Evolutionary conservation across 176 grass and related monocot species (phyloP).

Genomic region (Urochloa ruziziensis): DNA sequence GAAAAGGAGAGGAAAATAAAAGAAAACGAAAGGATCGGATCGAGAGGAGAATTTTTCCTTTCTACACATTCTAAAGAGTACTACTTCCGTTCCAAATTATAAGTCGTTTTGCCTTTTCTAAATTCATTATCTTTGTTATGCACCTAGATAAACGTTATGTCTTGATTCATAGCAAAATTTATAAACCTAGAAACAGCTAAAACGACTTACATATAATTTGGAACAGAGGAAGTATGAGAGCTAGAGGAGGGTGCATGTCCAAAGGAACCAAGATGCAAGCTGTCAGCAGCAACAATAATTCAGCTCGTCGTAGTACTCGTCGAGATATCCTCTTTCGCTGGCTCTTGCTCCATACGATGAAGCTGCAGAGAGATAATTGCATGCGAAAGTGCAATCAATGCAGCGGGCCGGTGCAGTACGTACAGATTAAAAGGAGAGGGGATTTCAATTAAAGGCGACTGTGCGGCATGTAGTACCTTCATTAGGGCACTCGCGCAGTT

Average conservation of each 20-base stretch:
- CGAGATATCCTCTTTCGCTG: background rate
- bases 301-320: background rate
- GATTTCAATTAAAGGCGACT: background rate
- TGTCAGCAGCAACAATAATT: constrained; percentile 31
- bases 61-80: too few relatives aligned
- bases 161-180: too few relatives aligned
- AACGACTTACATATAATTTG: too few relatives aligned
- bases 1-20: background rate
- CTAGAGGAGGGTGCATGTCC: background rate
- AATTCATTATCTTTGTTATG: too few relatives aligned
- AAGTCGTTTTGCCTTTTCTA: too few relatives aligned
- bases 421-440: background rate
- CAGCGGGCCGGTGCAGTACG: background rate
- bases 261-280: constrained; percentile 1
- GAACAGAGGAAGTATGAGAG: too few relatives aligned
- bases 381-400: constrained; percentile 5
- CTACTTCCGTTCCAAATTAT: too few relatives aligned
- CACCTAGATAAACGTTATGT: too few relatives aligned
- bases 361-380: constrained; percentile 7
- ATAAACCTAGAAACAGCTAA: too few relatives aligned
- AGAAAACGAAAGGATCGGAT: background rate
- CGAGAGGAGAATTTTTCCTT: constrained; percentile 5
- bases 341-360: constrained; percentile 11
- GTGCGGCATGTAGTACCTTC: background rate
- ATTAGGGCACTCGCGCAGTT: background rate